Base-by-base conservation (phyloP, 768 basidiomycete genomes). In the Candolleomyces aberdarensis region DNA sequence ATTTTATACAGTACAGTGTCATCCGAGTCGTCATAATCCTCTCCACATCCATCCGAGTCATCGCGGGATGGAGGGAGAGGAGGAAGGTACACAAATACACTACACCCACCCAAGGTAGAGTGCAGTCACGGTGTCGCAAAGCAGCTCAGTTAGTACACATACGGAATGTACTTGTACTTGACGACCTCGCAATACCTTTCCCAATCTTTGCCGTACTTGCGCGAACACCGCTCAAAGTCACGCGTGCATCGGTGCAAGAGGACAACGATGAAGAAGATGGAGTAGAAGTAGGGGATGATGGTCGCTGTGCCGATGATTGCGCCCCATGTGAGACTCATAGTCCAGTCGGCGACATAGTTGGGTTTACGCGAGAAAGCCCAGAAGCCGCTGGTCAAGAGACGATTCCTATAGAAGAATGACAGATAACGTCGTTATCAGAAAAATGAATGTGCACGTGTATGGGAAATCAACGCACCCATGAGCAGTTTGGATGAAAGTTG, bases 191-290 rank as follows among this genome's bases (percentile, higher is more conserved):
- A 96, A 72, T 95, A 94, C 54, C 84, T 83, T 19, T 94, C 92
- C 94, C 94, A 97, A 71, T 97, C 95, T 66, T 95, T 92, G 36
- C 93, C 94, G 68, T 97, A 98, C 77, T 98, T 98, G 65, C 83
- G 72, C 2, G 88, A 87, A 74, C 95, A 94, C 81, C 96, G 83
- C 73, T 96, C 96, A 73, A 98, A 97, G 81, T 99, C 97, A 57
- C 97, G 87, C 0, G 89, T 84, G 67, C 89, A 92, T 40, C 97
- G 86, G 70, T 98, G 97, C 44, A 94, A 80, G 58, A 99, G 85
- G 20, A 98, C 96, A 49, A 83, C 83, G 69, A 96, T 88, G 81
- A 98, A 98, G 83, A 98, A 99, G 54, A 94, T 80, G 13, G 94
- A 94, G 76, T 98, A 98, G 77, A 93, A 99, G 78, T 96, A 96